Evolutionary conservation across 495 filamentous ascomycete genomes (phyloP).

Genomic region (Aspergillus carlsbadensis): DNA sequence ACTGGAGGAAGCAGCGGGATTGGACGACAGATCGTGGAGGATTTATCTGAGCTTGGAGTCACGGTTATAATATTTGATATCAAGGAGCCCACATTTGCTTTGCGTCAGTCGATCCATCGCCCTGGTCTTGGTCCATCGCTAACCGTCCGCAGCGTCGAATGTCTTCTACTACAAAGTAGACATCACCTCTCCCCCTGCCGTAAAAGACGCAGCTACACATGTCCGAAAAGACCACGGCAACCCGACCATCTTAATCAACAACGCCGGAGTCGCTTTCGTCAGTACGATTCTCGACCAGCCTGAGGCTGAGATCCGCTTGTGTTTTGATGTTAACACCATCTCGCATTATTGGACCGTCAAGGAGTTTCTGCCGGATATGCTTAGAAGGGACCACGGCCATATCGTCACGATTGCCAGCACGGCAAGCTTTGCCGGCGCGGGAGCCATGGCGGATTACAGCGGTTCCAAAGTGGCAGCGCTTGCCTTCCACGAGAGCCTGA

Average conservation of each 20-base stretch:
- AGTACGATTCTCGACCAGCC: constrained; percentile 47
- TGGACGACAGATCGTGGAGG: too few species aligned
- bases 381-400: constrained; percentile 59
- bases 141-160: too few species aligned
- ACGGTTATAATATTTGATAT: too few species aligned
- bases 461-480: constrained; percentile 56
- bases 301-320: constrained; percentile 44
- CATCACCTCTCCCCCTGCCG: constrained; percentile 47
- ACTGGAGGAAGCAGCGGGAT: too few species aligned
- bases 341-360: constrained; percentile 57
- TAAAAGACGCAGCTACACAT: constrained; percentile 43
- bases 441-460: constrained; percentile 54
- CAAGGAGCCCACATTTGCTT: too few species aligned
- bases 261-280: constrained; percentile 53
- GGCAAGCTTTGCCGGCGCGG: constrained; percentile 51
- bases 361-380: constrained; percentile 62
- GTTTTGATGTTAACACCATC: constrained; percentile 60
- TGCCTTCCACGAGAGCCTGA: constrained; percentile 52
- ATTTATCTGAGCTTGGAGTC: too few species aligned
- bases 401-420: constrained; percentile 56
- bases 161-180: constrained; percentile 47
- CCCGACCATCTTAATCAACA: constrained; percentile 60
- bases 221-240: constrained; percentile 48
- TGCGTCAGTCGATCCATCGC: too few species aligned
- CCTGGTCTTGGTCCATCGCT: too few species aligned